These are phyloP conservation scores for Shiraia bambusicola DNA, from an alignment of 2,329 filamentous ascomycete species.

Conservation along the genomic window DNA sequence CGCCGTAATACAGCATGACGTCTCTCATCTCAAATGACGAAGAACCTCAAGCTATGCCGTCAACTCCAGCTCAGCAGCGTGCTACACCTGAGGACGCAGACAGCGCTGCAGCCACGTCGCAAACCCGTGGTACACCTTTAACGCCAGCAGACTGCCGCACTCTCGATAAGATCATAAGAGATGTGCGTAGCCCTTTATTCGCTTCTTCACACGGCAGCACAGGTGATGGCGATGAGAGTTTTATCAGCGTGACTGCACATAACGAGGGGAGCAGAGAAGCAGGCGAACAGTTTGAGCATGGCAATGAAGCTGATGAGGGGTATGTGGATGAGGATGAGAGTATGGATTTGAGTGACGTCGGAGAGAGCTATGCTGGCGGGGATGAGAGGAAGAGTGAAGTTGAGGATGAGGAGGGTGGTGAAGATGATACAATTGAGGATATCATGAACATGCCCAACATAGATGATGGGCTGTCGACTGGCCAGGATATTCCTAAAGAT, in stretches of 20 bases:
- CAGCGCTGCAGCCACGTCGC: not conserved
- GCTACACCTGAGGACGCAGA: no score
- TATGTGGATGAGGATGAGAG: slow-evolving; percentile 22
- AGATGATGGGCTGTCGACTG: no score
- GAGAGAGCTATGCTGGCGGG: not conserved
- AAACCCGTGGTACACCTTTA: not conserved
- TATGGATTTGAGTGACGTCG: slow-evolving; percentile 18
- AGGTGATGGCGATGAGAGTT: not conserved
- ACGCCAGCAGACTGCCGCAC: slow-evolving; percentile 17
- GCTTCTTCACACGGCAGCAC: not conserved
- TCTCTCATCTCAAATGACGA: no score
- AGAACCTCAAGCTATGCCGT: no score
- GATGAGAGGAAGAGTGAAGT: not conserved
- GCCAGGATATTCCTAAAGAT: no score
- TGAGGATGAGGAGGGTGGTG: not conserved
- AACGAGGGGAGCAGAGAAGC: not conserved
- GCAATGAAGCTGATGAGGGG: slow-evolving; percentile 11
- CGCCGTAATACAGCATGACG: no score
- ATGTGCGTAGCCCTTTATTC: slow-evolving; percentile 6
- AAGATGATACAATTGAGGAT: not conserved
- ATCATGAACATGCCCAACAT: no score
- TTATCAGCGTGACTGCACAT: not conserved
- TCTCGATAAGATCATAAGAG: slow-evolving; percentile 9
- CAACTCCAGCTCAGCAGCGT: no score
- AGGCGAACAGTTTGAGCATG: not conserved